Base-by-base conservation (phyloP, 208 protist species). In the Trypanosoma platydactyli region DNA sequence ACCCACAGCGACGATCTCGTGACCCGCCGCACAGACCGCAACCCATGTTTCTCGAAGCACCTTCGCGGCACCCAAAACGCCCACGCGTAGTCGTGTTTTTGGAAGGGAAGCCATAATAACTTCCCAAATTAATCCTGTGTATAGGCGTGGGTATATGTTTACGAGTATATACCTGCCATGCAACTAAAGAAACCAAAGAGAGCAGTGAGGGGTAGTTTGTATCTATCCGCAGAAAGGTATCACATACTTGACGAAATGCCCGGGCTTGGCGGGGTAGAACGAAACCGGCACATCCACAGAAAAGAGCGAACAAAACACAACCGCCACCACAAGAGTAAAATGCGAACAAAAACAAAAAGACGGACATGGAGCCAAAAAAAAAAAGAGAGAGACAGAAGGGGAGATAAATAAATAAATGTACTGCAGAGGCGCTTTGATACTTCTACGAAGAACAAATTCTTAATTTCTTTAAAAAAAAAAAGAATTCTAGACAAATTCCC, bases 1-100 rank as follows among this genome's bases (percentile, higher is more conserved):
- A 11, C 81, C 84, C 15, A 91, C 64, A 27, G 45, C 54, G 15
- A 68, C 79, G 5, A 91, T 68, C 12, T 64, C 46, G 60, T 80
- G 72, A 7, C 81, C 79, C 6, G 84, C 79, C 46, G 51, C 49
- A 61, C 80, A 48, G 52, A 88, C 60, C 35, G 81, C 81, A 18
- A 62, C 29, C 65, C 75, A 88, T 16, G 56, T 67, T 57, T 83
- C 79, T 46, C 55, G 56, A 12, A 72, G 59, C 15, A 88, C 70
- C 20, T 35, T 72, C 5, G 81, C 65, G 22, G 78, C 78, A 25
- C 81, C 79, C 22, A 88, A 75, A 24, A 88, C 51, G 11, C 84
- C 84, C 18, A 91, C 65, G 27, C 80, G 77, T 33, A 86, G 54
- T 18, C 63, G 48, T 6, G 38, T 51, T 46, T 42, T 69, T 22